A percentile compares a stretch with the other conserved stretches of the same genome.
Evolutionary conservation across 345 rosid species (phyloP).

Genomic region (Salix udensis): DNA sequence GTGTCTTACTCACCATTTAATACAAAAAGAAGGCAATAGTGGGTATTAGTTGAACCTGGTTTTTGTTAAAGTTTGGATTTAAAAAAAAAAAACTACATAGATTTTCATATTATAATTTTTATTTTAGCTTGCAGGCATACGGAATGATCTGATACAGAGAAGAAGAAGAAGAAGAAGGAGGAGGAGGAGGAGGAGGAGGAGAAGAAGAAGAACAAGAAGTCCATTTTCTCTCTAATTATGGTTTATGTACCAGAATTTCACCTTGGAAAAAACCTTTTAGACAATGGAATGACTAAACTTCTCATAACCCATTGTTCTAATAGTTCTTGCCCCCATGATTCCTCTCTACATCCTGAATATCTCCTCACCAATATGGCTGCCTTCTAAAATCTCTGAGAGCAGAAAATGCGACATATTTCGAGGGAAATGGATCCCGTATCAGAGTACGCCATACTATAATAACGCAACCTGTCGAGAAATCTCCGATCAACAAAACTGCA

Average conservation of each 20-base stretch:
- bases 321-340: slow-evolving; percentile 19
- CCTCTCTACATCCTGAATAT: slow-evolving; percentile 14
- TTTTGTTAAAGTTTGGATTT: too few species aligned
- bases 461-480: slow-evolving; percentile 34
- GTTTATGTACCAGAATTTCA: too few species aligned
- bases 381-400: neutral
- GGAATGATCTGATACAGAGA: too few species aligned
- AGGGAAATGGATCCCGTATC: slow-evolving; percentile 39
- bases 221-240: too few species aligned
- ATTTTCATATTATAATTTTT: too few species aligned
- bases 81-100: too few species aligned
- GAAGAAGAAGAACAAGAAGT: neutral
- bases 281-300: neutral
- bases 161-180: neutral
- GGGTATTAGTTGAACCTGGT: too few species aligned
- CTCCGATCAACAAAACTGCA: slow-evolving; percentile 45
- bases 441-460: slow-evolving; percentile 28
- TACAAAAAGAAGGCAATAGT: too few species aligned
- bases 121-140: too few species aligned
- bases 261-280: slow-evolving; percentile 1
- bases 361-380: neutral
- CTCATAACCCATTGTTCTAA: neutral
- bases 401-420: slow-evolving; percentile 33
- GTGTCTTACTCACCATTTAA: too few species aligned
- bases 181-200: too few species aligned